A percentile compares a stretch with the other conserved stretches of the same genome.
Conservation (phyloP, 169 alveolate genomes). For the Cryptosporidium muris region DNA sequence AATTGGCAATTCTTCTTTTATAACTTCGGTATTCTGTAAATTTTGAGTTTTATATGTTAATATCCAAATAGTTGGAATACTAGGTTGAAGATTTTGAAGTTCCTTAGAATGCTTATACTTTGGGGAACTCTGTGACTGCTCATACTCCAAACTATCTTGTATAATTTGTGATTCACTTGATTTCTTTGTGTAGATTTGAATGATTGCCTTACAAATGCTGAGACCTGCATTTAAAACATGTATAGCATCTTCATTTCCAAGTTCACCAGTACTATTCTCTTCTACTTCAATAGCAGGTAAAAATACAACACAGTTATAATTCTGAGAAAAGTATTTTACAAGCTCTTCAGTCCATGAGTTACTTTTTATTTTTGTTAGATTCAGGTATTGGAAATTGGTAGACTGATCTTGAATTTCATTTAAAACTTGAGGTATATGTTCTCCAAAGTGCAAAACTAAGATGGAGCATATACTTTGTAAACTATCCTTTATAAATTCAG, state of each 20-base stretch:
- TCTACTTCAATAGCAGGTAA: slow-evolving; percentile 17
- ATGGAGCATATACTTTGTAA: too few relatives aligned
- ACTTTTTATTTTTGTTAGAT: too few relatives aligned
- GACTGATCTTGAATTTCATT: too few relatives aligned
- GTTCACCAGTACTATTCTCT: neutral
- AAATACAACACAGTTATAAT: slow-evolving; percentile 5
- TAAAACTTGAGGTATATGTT: too few relatives aligned
- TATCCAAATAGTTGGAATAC: slow-evolving; percentile 45
- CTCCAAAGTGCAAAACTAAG: too few relatives aligned
- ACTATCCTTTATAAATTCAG: too few relatives aligned
- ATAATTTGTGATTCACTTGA: too few relatives aligned
- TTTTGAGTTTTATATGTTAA: slow-evolving; percentile 36
- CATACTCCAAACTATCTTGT: too few relatives aligned
- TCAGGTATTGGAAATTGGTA: too few relatives aligned
- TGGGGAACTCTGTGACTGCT: neutral
- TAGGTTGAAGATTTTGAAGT: neutral
- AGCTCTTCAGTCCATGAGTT: too few relatives aligned
- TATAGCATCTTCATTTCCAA: neutral
- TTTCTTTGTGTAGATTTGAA: neutral
- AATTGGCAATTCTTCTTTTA: slow-evolving; percentile 51
- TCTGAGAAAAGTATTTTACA: too few relatives aligned
- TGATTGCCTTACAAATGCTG: slow-evolving; percentile 22
- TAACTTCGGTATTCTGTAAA: neutral
- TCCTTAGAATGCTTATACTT: neutral
- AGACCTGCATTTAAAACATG: slow-evolving; percentile 15